These are phyloP conservation scores for Fusarium tricinctum DNA, from an alignment of 2,329 filamentous ascomycete species.

Conservation along the genomic window DNA sequence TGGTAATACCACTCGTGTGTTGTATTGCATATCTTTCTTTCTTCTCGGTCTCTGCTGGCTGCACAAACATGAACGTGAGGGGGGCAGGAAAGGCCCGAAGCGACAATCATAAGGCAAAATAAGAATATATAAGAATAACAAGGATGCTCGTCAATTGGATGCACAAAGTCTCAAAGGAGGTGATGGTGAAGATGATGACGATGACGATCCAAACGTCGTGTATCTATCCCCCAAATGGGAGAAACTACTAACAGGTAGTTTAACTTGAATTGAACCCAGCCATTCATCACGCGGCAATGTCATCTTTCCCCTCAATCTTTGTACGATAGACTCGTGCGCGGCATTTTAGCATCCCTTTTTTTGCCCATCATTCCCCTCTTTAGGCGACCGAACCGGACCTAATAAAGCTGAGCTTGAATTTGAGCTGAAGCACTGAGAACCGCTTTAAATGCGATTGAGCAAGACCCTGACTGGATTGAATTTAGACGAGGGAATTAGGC, in stretches of 20 bases:
- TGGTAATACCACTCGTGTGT: background rate
- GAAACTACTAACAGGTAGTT: too few relatives aligned
- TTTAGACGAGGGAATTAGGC: background rate
- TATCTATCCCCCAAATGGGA: too few relatives aligned
- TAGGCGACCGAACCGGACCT: slow-evolving; percentile 14
- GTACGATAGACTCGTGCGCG: background rate
- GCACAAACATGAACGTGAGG: too few relatives aligned
- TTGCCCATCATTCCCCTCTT: slow-evolving; percentile 29
- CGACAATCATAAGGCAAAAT: slow-evolving; percentile 3
- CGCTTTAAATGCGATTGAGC: background rate
- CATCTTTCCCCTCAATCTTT: slow-evolving; percentile 23
- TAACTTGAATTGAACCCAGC: background rate
- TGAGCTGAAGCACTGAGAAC: slow-evolving; percentile 1
- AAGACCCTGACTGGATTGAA: background rate
- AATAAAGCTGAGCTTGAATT: slow-evolving; percentile 7
- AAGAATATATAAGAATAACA: slow-evolving; percentile 4
- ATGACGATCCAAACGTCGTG: background rate
- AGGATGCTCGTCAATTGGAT: too few relatives aligned
- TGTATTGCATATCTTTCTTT: too few relatives aligned
- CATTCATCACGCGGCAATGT: slow-evolving; percentile 33
- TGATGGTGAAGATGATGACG: slow-evolving; percentile 7
- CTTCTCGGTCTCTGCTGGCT: background rate
- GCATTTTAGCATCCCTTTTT: slow-evolving; percentile 3
- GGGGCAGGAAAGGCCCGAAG: background rate
- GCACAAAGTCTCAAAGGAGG: background rate